Evolutionary conservation across 129 eudicot genomes (phyloP), one percentile per base, ranked within the genome.

Genomic region (Tanacetum coccineum): DNA sequence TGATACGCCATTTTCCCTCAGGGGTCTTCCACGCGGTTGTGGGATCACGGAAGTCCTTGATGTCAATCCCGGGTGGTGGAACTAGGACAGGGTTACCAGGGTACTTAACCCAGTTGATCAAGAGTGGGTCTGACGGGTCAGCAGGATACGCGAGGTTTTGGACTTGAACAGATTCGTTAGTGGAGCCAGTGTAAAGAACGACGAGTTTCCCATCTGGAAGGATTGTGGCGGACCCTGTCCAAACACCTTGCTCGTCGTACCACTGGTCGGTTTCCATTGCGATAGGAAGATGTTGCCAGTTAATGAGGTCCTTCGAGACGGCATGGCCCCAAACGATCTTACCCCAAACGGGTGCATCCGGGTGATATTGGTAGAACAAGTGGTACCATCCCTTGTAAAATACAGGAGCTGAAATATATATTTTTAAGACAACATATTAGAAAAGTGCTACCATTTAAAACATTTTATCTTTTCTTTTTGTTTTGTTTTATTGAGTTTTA

Each of bases 261-360:
- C 97, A 91, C 8, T 77, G 71, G 52, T 91, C 97, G 11, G 83
- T 76, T 25, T 76, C 75, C 89, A 91, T 85, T 49, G 97, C 97
- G 47, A 81, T 65, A 0, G 97, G 95, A 9, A 91, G 92, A 78
- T 91, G 87, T 64, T 59, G 71, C 97, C 97, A 91, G 68, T 85
- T 74, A 48, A 91, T 83, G 9, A 90, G 62, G 79, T 90, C 97
- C 61, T 70, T 76, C 10, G 97, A 90, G 8, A 73, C 85, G 2
- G 97, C 85, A 59, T 91, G 97, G 28, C 97, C 97, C 97, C 97
- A 91, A 9, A 81, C 86, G 20, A 91, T 90, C 59, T 85, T 85
- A 21, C 97, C 97, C 97, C 97, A 91, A 1, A 85, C 74, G 8
- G 97, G 84, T 10, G 80, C 95, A 30, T 76, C 80, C 0, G 95